Percentiles rank a stretch among this genome's conserved stretches.
Conservation (phyloP, 192 early-diverging fungal genomes). For the Endogone sp. region DNA sequence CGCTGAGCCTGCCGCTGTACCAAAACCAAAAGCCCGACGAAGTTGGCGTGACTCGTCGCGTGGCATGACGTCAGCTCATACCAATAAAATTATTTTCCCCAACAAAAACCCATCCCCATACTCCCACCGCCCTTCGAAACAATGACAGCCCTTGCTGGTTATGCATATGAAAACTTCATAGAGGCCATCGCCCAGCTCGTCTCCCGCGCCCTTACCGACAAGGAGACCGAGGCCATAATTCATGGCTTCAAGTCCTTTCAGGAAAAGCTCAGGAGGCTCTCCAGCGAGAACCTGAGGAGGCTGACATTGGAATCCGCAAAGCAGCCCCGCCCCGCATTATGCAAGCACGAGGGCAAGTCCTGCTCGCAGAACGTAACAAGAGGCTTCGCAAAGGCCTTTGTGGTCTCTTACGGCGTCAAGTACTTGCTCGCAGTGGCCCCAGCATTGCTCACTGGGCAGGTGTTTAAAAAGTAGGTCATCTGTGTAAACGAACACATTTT, state of each 20-base stretch:
- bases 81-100: too few relatives aligned
- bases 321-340: slow-evolving; percentile 25
- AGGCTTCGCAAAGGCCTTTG: slow-evolving; percentile 60
- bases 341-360: slow-evolving; percentile 59
- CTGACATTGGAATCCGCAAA: slow-evolving; percentile 27
- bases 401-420: slow-evolving; percentile 57
- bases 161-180: slow-evolving; percentile 53
- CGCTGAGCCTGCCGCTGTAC: too few relatives aligned
- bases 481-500: neutral
- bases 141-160: slow-evolving; percentile 22
- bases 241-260: slow-evolving; percentile 56
- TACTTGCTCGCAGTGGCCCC: slow-evolving; percentile 51
- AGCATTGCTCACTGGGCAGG: slow-evolving; percentile 46
- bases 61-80: too few relatives aligned
- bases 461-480: slow-evolving; percentile 49
- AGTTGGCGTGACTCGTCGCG: too few relatives aligned
- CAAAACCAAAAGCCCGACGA: too few relatives aligned
- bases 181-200: slow-evolving; percentile 57
- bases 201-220: slow-evolving; percentile 59
- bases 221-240: slow-evolving; percentile 60
- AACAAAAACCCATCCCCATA: too few relatives aligned
- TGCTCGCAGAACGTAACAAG: slow-evolving; percentile 62
- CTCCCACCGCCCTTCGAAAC: too few relatives aligned
- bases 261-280: slow-evolving; percentile 58
- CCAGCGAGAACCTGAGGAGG: slow-evolving; percentile 41